Percentiles rank a stretch among this genome's conserved stretches.
phyloP scores from a whole-genome alignment of 441 rosid genomes.

The Dalechampia spathulata region DNA sequence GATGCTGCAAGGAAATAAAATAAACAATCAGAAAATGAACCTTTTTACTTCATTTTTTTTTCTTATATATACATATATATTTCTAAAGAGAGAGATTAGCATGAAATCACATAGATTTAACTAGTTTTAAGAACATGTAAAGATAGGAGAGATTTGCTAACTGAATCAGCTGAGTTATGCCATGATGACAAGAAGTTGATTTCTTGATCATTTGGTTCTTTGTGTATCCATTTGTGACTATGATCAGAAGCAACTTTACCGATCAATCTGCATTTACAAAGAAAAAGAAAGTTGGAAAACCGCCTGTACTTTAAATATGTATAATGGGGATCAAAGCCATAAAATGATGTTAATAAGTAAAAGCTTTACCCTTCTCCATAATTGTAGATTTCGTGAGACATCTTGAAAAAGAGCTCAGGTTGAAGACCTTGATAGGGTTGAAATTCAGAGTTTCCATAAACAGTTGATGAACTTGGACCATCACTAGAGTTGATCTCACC shows the following conservation, averaged over 20 bases:
- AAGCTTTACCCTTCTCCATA: conserved; percentile 86
- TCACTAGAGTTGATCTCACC: conserved; percentile 49
- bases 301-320: too few relatives aligned
- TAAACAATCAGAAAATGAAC: not conserved
- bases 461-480: conserved; percentile 45
- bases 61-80: too few relatives aligned
- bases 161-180: conserved; percentile 94
- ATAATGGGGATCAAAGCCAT: too few relatives aligned
- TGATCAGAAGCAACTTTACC: conserved; percentile 97
- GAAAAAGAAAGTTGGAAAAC: too few relatives aligned
- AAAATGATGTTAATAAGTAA: too few relatives aligned
- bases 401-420: conserved; percentile 97
- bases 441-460: conserved; percentile 48
- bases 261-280: conserved; percentile 79
- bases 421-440: conserved; percentile 85
- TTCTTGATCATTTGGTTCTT: conserved; percentile 92
- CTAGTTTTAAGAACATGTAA: not conserved
- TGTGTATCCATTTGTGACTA: conserved; percentile 95
- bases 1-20: conserved; percentile 43
- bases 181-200: conserved; percentile 92
- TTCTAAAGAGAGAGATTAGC: not conserved
- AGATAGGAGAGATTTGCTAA: conserved; percentile 25
- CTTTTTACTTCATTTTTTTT: too few relatives aligned
- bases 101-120: conserved; percentile 1
- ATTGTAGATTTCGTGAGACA: conserved; percentile 99